phyloP scores from a whole-genome alignment of 495 filamentous ascomycete species.

The Penicillium maclennaniae region DNA sequence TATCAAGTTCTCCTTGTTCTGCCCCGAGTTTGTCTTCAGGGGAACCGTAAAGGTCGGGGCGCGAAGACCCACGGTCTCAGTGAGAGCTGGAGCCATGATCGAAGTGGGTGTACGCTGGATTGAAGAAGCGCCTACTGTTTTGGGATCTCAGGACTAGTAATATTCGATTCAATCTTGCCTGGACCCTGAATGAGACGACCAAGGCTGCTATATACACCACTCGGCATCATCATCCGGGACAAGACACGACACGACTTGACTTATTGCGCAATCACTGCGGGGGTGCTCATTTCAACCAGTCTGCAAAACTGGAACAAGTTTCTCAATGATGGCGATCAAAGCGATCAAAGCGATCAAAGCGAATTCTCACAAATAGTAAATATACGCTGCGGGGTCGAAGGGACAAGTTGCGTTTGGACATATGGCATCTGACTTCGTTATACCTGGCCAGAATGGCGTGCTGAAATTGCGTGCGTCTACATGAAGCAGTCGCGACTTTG shows the following conservation, averaged over 20 bases:
- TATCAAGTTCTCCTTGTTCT: conserved; percentile 60
- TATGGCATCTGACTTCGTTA: neutral
- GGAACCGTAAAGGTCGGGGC: conserved; percentile 30
- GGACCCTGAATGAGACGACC: neutral
- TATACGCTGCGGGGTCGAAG: neutral
- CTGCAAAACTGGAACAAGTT: too few species aligned
- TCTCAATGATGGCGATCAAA: too few species aligned
- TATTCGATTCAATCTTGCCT: neutral
- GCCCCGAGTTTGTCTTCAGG: conserved; percentile 40
- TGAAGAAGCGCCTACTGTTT: too few species aligned
- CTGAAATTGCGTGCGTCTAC: neutral
- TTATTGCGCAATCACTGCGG: neutral
- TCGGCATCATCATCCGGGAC: neutral
- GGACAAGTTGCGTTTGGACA: neutral
- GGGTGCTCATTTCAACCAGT: neutral
- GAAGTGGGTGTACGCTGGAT: conserved; percentile 5
- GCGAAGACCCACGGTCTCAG: conserved; percentile 39
- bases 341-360: neutral
- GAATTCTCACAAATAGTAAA: neutral
- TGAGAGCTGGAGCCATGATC: conserved; percentile 57
- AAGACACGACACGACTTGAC: neutral
- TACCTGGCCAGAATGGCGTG: neutral
- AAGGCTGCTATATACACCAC: neutral
- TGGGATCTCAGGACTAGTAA: too few species aligned
- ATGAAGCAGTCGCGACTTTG: neutral